Evolutionary conservation across 2,329 filamentous ascomycete genomes (phyloP).

Genomic region (Endothia cerciana): DNA sequence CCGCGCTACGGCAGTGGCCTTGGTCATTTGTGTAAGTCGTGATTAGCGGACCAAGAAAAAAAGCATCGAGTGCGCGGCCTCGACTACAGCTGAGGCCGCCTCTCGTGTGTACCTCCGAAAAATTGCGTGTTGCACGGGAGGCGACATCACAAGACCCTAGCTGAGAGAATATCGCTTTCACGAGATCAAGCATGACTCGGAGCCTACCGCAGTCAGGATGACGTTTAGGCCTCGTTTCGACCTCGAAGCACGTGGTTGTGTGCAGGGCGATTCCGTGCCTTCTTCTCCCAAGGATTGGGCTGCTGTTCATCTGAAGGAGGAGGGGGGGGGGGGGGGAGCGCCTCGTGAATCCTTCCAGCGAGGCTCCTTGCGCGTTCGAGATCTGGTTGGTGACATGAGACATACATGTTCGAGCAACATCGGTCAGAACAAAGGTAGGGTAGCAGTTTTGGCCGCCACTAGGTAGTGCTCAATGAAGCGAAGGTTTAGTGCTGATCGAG

Average conservation of each 20-base stretch:
- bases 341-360: not conserved
- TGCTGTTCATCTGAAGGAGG: not conserved
- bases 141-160: not conserved
- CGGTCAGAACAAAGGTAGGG: not conserved
- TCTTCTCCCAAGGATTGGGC: not conserved
- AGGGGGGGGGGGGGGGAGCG: too few species aligned
- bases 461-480: not conserved
- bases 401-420: not conserved
- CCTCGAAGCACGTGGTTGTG: too few species aligned
- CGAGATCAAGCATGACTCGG: not conserved
- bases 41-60: not conserved
- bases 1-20: not conserved
- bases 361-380: not conserved
- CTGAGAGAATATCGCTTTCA: not conserved
- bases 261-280: not conserved
- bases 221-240: not conserved
- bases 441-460: not conserved
- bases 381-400: not conserved
- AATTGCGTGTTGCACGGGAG: not conserved
- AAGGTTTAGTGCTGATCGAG: not conserved
- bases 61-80: not conserved
- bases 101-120: not conserved
- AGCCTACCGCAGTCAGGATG: not conserved
- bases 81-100: not conserved
- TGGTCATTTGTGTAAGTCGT: not conserved